Evolutionary conservation across 306 rosid genomes (phyloP).

Genomic region (Heteromeles arbutifolia): DNA sequence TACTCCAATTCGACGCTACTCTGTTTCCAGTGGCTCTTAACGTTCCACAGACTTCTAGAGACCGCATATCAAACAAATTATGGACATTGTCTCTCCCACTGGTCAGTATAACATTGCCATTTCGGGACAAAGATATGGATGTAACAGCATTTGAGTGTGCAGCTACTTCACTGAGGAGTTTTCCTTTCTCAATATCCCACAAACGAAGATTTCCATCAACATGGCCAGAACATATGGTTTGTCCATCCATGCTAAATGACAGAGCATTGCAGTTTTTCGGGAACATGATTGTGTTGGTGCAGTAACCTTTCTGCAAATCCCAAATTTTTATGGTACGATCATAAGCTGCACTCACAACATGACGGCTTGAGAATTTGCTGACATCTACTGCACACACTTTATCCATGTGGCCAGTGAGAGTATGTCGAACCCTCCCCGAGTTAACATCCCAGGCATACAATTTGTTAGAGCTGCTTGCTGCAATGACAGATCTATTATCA

Average conservation of each 20-base stretch:
- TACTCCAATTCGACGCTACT: constrained; percentile 93
- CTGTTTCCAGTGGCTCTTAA: constrained; percentile 66
- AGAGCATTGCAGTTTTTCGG: constrained; percentile 86
- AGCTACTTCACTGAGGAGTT: constrained; percentile 79
- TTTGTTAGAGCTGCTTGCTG: constrained; percentile 98
- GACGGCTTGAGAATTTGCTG: constrained; percentile 79
- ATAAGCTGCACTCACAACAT: constrained; percentile 85
- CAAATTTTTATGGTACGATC: constrained; percentile 95
- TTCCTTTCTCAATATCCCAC: constrained; percentile 87
- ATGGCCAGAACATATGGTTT: constrained; percentile 84
- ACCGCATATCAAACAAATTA: constrained; percentile 72
- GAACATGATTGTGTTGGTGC: constrained; percentile 76
- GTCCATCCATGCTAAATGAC: constrained; percentile 83
- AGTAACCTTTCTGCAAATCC: constrained; percentile 93
- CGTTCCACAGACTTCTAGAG: constrained; percentile 85
- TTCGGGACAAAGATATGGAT: constrained; percentile 75
- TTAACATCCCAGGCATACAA: constrained; percentile 76
- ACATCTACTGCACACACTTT: constrained; percentile 97
- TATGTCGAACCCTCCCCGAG: constrained; percentile 80
- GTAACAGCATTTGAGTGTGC: constrained; percentile 83
- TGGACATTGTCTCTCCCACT: constrained; percentile 96
- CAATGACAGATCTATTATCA: constrained; percentile 79
- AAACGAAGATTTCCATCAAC: constrained; percentile 90
- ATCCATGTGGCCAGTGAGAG: constrained; percentile 86
- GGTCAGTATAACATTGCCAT: constrained; percentile 71